phyloP scores from a whole-genome alignment of 371 early-diverging fungal genomes.

The Mucor plumbeus region DNA sequence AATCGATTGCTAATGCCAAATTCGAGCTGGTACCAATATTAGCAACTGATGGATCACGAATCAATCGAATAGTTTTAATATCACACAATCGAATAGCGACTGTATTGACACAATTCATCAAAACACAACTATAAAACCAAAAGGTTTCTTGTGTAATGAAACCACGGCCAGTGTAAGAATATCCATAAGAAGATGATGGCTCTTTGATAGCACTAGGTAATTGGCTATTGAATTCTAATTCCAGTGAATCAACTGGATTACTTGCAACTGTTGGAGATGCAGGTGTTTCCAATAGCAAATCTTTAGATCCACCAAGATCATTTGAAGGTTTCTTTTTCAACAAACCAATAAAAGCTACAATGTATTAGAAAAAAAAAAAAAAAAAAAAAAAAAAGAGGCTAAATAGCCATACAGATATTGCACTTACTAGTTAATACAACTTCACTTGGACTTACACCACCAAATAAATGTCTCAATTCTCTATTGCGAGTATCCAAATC shows the following conservation, averaged over 20 bases:
- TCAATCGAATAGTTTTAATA: conserved; percentile 41
- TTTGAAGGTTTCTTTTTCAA: conserved; percentile 43
- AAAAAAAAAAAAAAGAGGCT: too few species aligned
- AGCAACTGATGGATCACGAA: conserved; percentile 43
- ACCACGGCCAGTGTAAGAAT: conserved; percentile 48
- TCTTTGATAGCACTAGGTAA: conserved; percentile 29
- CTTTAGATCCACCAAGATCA: conserved; percentile 8
- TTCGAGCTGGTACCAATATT: conserved; percentile 40
- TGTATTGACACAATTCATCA: conserved; percentile 53
- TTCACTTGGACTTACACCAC: conserved; percentile 44
- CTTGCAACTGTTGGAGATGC: conserved; percentile 20
- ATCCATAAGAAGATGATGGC: conserved; percentile 42
- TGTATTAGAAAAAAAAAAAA: too few species aligned
- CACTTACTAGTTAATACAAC: conserved; percentile 46
- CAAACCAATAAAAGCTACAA: conserved; percentile 43
- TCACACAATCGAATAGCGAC: conserved; percentile 47
- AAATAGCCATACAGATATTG: neutral
- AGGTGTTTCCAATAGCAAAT: conserved; percentile 19
- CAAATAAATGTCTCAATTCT: conserved; percentile 46
- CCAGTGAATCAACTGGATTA: conserved; percentile 28
- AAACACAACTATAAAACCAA: conserved; percentile 54
- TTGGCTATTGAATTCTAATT: conserved; percentile 45
- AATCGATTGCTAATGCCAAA: conserved; percentile 44
- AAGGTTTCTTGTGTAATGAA: conserved; percentile 53
- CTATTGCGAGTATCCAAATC: conserved; percentile 41